phyloP scores from a whole-genome alignment of 257 asterid species.

The Solanum habrochaites region DNA sequence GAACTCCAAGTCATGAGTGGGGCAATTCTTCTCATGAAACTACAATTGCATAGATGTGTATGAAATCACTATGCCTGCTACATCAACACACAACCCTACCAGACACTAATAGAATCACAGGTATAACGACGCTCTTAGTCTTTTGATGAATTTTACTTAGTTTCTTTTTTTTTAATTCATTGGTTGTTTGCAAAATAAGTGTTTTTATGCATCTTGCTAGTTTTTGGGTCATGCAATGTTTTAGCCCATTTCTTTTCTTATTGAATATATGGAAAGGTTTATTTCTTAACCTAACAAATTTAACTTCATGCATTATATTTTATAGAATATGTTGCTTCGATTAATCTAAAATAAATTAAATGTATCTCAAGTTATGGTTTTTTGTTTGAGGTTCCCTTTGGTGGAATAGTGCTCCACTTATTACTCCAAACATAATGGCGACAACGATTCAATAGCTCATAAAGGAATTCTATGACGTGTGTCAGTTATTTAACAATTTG shows the following conservation, averaged over 20 bases:
- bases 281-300: not conserved
- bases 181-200: slow-evolving; percentile 61
- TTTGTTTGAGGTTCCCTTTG: slow-evolving; percentile 30
- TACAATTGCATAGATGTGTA: too few species aligned
- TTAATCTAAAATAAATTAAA: not conserved
- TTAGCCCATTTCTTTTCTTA: slow-evolving; percentile 37
- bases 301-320: not conserved
- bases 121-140: too few species aligned
- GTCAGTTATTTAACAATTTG: too few species aligned
- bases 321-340: not conserved
- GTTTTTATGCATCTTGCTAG: slow-evolving; percentile 88
- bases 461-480: too few species aligned
- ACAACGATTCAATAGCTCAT: too few species aligned
- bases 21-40: too few species aligned
- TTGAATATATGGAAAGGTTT: slow-evolving; percentile 55
- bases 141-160: too few species aligned
- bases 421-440: too few species aligned
- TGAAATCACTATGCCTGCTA: too few species aligned
- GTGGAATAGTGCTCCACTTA: slow-evolving; percentile 40
- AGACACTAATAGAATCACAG: too few species aligned
- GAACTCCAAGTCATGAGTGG: too few species aligned
- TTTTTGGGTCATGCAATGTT: slow-evolving; percentile 77
- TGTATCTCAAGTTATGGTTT: not conserved
- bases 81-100: too few species aligned
- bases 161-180: not conserved